Percentiles rank a stretch among this genome's conserved stretches.
These are phyloP conservation scores for Tricholoma bakamatsutake DNA, from an alignment of 768 basidiomycete genomes.

Conservation along the genomic window DNA sequence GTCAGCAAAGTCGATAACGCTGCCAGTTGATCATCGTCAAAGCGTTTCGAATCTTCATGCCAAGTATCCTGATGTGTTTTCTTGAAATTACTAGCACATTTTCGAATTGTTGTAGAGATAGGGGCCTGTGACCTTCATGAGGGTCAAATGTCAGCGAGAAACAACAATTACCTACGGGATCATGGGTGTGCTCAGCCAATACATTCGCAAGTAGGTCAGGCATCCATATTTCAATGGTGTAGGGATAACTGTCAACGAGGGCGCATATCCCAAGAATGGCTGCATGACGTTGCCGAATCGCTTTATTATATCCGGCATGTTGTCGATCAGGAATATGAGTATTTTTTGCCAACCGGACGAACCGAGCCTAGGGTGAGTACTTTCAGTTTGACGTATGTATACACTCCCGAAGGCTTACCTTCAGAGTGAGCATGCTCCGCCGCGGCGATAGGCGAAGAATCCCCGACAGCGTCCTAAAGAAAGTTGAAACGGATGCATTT, in stretches of 20 bases:
- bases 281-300: slow-evolving; percentile 77
- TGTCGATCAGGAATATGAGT: slow-evolving; percentile 60
- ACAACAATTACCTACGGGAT: slow-evolving; percentile 50
- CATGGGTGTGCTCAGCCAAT: slow-evolving; percentile 78
- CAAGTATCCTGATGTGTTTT: slow-evolving; percentile 85
- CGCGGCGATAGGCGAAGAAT: slow-evolving; percentile 79
- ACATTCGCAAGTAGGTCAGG: slow-evolving; percentile 76
- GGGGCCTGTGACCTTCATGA: slow-evolving; percentile 47
- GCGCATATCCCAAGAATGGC: slow-evolving; percentile 94
- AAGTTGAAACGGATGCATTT: slow-evolving; percentile 1
- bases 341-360: slow-evolving; percentile 65
- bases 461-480: slow-evolving; percentile 65
- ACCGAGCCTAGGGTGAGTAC: slow-evolving; percentile 52
- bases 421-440: slow-evolving; percentile 67
- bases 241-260: slow-evolving; percentile 90
- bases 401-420: slow-evolving; percentile 35
- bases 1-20: slow-evolving; percentile 80
- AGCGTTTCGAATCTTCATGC: slow-evolving; percentile 84
- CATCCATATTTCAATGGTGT: slow-evolving; percentile 94
- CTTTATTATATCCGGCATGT: slow-evolving; percentile 59
- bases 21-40: slow-evolving; percentile 78
- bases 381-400: not conserved
- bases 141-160: slow-evolving; percentile 9
- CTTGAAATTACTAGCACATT: slow-evolving; percentile 76
- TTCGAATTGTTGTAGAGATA: slow-evolving; percentile 77